Conservation (phyloP, 169 alveolate genomes). For the Blepharisma undulans region DNA sequence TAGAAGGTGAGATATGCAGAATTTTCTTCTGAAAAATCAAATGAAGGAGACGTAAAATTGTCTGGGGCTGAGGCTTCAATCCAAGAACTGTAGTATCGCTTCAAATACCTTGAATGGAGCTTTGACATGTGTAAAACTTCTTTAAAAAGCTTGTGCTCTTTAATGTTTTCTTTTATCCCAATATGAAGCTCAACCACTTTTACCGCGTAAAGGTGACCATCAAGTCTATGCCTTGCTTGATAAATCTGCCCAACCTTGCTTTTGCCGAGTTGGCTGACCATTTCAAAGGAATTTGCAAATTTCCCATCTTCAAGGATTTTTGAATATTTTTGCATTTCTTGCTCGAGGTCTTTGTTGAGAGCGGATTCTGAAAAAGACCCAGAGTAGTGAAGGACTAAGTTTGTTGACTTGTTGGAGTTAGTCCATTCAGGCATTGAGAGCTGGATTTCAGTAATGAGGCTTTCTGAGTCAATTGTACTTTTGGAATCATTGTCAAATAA, state of each 20-base stretch:
- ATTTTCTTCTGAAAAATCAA: not conserved
- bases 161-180: not conserved
- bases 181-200: constrained; percentile 30
- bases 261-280: constrained; percentile 24
- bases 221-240: constrained; percentile 41
- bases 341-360: not conserved
- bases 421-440: not conserved
- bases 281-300: not conserved
- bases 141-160: constrained; percentile 38
- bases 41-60: not conserved
- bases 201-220: constrained; percentile 33
- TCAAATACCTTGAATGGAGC: constrained; percentile 30
- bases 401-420: not conserved
- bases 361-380: not conserved
- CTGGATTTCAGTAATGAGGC: not conserved
- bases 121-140: constrained; percentile 39
- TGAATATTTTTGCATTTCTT: not conserved
- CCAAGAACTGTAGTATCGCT: constrained; percentile 23
- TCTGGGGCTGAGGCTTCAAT: not conserved
- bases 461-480: not conserved
- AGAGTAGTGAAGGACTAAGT: not conserved
- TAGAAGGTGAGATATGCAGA: not conserved
- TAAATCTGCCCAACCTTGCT: constrained; percentile 42
- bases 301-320: not conserved
- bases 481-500: not conserved